Evolutionary conservation across 2,329 filamentous ascomycete genomes (phyloP).

Genomic region (Dendryphion nanum): DNA sequence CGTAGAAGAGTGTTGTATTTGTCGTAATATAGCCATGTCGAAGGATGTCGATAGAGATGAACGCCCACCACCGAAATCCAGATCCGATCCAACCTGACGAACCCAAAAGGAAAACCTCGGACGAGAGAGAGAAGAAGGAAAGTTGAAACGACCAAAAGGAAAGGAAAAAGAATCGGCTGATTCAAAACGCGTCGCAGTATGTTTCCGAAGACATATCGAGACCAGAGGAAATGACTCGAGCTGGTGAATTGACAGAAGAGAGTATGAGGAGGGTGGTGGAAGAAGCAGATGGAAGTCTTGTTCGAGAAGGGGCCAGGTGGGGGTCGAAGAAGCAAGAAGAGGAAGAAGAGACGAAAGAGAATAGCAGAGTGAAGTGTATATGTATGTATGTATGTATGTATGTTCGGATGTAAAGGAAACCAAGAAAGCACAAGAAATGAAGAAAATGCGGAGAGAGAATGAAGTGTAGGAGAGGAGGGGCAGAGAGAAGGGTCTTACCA

Average conservation of each 20-base stretch:
- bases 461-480: conserved; percentile 1
- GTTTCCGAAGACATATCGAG: conserved; percentile 6
- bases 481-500: not conserved
- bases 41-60: too few species aligned
- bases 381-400: too few species aligned
- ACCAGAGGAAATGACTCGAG: too few species aligned
- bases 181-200: conserved; percentile 4
- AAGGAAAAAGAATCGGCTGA: conserved; percentile 12
- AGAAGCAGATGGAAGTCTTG: conserved; percentile 1
- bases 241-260: too few species aligned
- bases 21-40: too few species aligned
- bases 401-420: too few species aligned
- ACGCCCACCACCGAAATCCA: conserved; percentile 7
- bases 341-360: conserved; percentile 1
- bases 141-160: conserved; percentile 11
- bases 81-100: too few species aligned
- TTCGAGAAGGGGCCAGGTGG: conserved; percentile 1
- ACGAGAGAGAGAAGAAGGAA: conserved; percentile 8
- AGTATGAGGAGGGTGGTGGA: too few species aligned
- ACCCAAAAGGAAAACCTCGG: conserved; percentile 7
- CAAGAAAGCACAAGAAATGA: not conserved
- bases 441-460: not conserved
- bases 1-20: conserved; percentile 5
- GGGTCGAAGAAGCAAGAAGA: not conserved
- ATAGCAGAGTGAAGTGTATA: not conserved